Evolutionary conservation across 2,329 filamentous ascomycete species (phyloP), one percentile per base, ranked within the genome.

Genomic region (Fusarium sp.): DNA sequence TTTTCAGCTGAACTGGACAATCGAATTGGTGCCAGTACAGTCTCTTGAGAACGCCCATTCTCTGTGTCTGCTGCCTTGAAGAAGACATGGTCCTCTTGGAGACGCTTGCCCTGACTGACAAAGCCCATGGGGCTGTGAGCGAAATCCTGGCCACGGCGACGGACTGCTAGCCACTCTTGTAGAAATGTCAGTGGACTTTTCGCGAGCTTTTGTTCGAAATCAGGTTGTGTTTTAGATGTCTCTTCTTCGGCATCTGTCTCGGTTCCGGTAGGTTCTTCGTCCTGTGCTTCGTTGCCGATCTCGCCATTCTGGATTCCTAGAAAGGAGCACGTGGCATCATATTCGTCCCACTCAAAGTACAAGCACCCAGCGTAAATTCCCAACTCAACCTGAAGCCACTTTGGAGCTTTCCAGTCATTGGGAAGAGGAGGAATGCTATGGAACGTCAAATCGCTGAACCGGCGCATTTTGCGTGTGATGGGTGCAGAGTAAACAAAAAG

Each of bases 311-410:
- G 38, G 4, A 81, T 78, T 1, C 79, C 80, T 5, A 86, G 72
- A 20, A 83, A 75, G 2, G 62, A 41, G 15, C 76, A 79, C 20
- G 87, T 72, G 4, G 64, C 42, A 1, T 65, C 49, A 49, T 85
- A 83, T 47, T 91, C 88, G 0, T 80, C 70, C 78, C 82, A 88
- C 0, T 85, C 81, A 57, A 91, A 86, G 72, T 92, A 92, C 0
- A 92, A 81, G 0, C 89, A 83, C 0, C 90, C 91, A 0, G 88
- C 82, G 59, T 91, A 85, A 12, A 92, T 82, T 0, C 90, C 90
- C 0, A 92, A 76, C 73, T 92, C 87, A 1, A 88, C 82, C 1
- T 78, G 82, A 1, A 92, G 79, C 87, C 88, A 90, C 0, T 69
- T 46, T 0, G 90, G 89, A 0, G 85, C 79, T 4, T 72, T 64